Evolutionary conservation across 257 asterid species (phyloP), one percentile per base, ranked within the genome.

Genomic region (Fraxinus cuspidata): DNA sequence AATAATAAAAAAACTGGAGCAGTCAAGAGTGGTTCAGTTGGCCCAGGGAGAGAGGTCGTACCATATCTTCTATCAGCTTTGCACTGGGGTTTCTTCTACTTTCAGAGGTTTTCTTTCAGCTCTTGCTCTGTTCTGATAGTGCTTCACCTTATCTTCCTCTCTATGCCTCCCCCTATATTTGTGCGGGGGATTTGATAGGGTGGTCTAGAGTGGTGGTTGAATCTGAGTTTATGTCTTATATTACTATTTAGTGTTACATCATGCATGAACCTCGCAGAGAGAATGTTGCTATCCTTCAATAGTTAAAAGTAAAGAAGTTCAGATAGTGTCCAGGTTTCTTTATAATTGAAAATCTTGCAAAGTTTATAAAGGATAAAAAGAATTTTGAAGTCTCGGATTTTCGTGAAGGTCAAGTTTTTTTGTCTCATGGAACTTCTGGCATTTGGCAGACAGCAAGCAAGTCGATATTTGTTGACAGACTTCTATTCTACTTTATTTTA

Each of bases 51-150:
- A 95, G 81, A 88, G 98, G 79, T 90, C 98, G 47, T 95, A 88
- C 82, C 97, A 95, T 84, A 85, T 95, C 84, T 91, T 95, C 85
- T 93, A 95, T 84, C 98, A 95, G 86, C 97, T 95, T 31, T 95
- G 99, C 80, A 91, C 91, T n/a, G 99, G 98, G 83, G 97, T 92
- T 85, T 86, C 98, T 73, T 72, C 92, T 77, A 77, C 71, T 83
- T 94, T 95, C 79, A 87, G 87, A 90, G 99, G 99, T 93, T 77
- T 47, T 84, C 53, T 78, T 79, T 79, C 25, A 71, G 73, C 72
- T 64, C 77, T 81, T 79, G 16, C 81, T 58, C 75, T 32, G 12
- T 37, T 49, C 37, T 63, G n/a, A 23, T 53, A 58, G 23, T 38
- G 34, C 74, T 53, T 25, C 49, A 25, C 29, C 56, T 70, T 34